Evolutionary conservation across 2,329 filamentous ascomycete genomes (phyloP), one percentile per base, ranked within the genome.

Genomic region (Apiospora koreana): DNA sequence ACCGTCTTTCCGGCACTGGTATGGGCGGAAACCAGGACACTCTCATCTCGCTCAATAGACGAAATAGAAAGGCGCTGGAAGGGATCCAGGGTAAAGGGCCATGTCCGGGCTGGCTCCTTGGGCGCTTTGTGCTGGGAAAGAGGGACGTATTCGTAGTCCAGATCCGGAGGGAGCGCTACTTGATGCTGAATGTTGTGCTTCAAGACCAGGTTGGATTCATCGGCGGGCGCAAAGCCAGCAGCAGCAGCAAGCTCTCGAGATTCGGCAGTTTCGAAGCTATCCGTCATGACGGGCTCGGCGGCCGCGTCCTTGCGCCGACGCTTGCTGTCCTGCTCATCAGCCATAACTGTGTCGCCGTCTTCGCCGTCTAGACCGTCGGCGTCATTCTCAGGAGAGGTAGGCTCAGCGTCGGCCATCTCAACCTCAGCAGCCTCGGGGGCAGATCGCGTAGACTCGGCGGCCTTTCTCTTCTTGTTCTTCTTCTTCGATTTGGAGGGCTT

Each of bases 151-250:
- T 95, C 92, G 84, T 97, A 97, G 83, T 97, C 94, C 69, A 97
- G 93, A 80, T 97, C 94, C 12, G 95, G 95, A 2, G 96, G 96
- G 25, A 99, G 86, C 16, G 96, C 94, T 75, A 98, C 96, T 83
- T 99, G 95, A 86, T 99, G 96, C 82, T 97, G 95, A 76, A 99
- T 97, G 84, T 99, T 97, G 84, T 99, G 97, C 65, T 94, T 95
- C 68, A 99, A 83, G 28, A 97, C 92, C 38, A 99, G 89, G 7
- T 92, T 89, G 65, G 90, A 86, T 69, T 94, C 92, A 68, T 94
- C 92, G 87, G 90, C 72, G 85, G 86, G 74, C 21, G 87, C 84
- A 69, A 91, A 86, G 10, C 93, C 94, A 42, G 91, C 90, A 7
- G 94, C 92, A 35, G 92, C 92, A 28, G 93, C 94, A 48, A 99